Conservation (phyloP, 1,139 yeast species). For the Candida buenavistaensis region DNA sequence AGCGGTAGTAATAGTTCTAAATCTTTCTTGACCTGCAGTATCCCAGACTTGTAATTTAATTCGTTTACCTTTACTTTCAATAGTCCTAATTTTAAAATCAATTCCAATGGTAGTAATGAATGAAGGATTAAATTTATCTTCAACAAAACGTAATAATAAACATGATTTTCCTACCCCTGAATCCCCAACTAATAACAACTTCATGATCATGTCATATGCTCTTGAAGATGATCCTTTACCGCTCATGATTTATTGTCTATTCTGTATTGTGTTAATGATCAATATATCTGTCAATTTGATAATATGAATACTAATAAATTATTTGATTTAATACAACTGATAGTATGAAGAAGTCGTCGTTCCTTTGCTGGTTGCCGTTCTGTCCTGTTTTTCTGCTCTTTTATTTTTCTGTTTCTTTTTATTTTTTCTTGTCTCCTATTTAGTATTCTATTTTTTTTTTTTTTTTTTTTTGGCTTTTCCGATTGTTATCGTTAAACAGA, state of each 20-base stretch:
- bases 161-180: conserved; percentile 98
- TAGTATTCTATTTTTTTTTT: too few species aligned
- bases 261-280: too few species aligned
- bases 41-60: conserved; percentile 98
- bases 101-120: conserved; percentile 97
- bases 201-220: conserved; percentile 92
- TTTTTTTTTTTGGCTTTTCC: too few species aligned
- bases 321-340: too few species aligned
- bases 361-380: too few species aligned
- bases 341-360: too few species aligned
- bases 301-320: too few species aligned
- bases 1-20: conserved; percentile 97
- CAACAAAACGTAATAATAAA: conserved; percentile 88
- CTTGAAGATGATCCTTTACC: conserved; percentile 60
- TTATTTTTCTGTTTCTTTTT: too few species aligned
- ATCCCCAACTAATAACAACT: conserved; percentile 91
- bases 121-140: conserved; percentile 94
- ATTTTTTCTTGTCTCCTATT: too few species aligned
- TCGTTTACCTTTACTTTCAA: conserved; percentile 88
- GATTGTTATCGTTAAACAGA: too few species aligned
- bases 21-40: conserved; percentile 98
- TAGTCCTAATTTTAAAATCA: conserved; percentile 95
- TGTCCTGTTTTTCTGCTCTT: too few species aligned
- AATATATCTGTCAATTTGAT: too few species aligned
- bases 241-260: conserved; percentile 8